Evolutionary conservation across 2,329 filamentous ascomycete genomes (phyloP), one percentile per base, ranked within the genome.

Genomic region (Ophiocordyceps camponoti-leonardi): DNA sequence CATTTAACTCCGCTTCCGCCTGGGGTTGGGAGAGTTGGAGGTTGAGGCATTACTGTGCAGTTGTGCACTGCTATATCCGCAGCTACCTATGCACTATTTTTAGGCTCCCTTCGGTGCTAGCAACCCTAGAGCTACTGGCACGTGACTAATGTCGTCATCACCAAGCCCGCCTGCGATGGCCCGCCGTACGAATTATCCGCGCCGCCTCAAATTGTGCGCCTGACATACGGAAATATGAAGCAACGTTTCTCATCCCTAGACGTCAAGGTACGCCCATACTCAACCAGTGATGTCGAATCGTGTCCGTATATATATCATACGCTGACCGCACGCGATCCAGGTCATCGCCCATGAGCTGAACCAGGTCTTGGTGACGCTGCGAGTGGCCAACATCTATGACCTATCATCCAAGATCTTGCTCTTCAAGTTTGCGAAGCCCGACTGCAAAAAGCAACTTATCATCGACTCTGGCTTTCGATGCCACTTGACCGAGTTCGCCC

Each of bases 401-500:
- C 77, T 98, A 48, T 94, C 86, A 50, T 87, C 87, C 52, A 87
- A 90, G 59, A 95, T 96, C 58, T 86, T 96, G 58, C 79, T 96
- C 23, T 75, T 98, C 63, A 96, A 95, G 60, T 92, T 98, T 59
- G 80, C 87, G 46, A 94, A 92, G 61, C 86, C 90, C 41, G 81
- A 90, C 57, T 75, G 81, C 53, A 87, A 88, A 63, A 82, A 92
- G 59, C 90, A 96, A 61, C 72, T 98, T 26, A 71, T 98, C 44
- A 79, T 98, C 55, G 92, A 98, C 61, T 92, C 86, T 1, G 92
- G 92, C 28, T 98, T 98, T 63, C 86, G 92, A 58, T 93, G 86
- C 62, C 92, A 98, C 60, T 71, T 96, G 48, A 96, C 92, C 30
- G 79, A 83, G 54, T 98, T 94, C 67, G 79, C 84, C 26, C 83